Base-by-base conservation (phyloP, 2,329 filamentous ascomycete species). In the Cladosporium sp. region DNA sequence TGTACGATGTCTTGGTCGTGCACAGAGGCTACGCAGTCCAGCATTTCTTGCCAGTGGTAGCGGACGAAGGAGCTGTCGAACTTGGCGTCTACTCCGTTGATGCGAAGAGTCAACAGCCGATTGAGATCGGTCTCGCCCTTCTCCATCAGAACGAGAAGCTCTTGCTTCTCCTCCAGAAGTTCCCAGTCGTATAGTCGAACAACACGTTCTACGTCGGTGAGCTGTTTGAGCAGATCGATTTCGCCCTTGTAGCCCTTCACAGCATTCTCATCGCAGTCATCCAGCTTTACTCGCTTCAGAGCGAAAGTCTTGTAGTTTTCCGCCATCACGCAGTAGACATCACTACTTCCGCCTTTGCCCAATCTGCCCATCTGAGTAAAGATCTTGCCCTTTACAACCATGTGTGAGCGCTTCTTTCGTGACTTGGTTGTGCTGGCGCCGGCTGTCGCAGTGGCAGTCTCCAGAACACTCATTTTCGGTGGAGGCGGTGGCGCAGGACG, bases 21-120 rank as follows among this genome's bases (percentile, higher is more conserved):
- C 1, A 99, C 91, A 0, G 93, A 85, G 64, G 90, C 84, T 5
- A 99, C 85, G 70, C 94, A 97, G 72, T 96, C 91, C 17, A 99
- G 86, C 94, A 99, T 99, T 75, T 99, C 94, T 73, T 96, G 94
- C 94, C 94, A 99, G 78, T 96, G 96, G 75, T 90, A 95, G n/a
- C 94, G 88, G 12, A 94, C 91, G 72, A 97, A 97, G 54, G 88
- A 89, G 1, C 90, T 82, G 70, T 99, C 94, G 60, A 99, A 88
- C 59, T 81, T 83, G 37, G 89, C 84, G 55, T 88, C 84, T 60
- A 91, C 87, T 0, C 63, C 66, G 67, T 86, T 90, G 66, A 83
- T 68, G 84, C 89, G 69, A 62, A 86, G 83, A 35, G 86, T 87
- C 62, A 99, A 82, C 55, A 97, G 85, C 56, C 88, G 90, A 69